Evolutionary conservation across 148 eudicot species (phyloP).

Genomic region (Amaranthus palmeri): DNA sequence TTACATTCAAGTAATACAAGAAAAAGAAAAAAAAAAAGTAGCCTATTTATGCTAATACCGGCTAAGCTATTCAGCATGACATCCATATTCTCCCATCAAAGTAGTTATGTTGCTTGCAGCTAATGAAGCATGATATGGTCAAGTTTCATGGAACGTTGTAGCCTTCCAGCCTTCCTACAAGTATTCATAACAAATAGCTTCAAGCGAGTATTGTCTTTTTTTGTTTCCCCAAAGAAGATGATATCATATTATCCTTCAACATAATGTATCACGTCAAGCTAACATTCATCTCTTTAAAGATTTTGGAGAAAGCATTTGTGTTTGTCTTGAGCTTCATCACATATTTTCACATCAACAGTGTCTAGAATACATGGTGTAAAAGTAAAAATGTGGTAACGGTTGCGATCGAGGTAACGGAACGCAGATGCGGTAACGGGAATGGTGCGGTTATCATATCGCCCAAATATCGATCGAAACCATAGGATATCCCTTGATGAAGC

Average conservation of each 20-base stretch:
- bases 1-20: neutral
- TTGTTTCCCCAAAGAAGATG: neutral
- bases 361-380: no score
- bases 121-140: slow-evolving; percentile 9
- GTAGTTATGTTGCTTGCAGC: slow-evolving; percentile 5
- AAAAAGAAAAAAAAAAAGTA: neutral
- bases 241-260: neutral
- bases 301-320: neutral
- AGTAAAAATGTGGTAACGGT: no score
- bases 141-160: slow-evolving; percentile 5
- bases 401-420: no score
- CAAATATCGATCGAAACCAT: no score
- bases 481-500: no score
- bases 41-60: neutral
- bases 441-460: no score
- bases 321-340: neutral
- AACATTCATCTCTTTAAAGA: neutral
- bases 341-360: neutral
- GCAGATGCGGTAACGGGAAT: no score
- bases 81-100: slow-evolving; percentile 7
- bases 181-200: slow-evolving; percentile 3
- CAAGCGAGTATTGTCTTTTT: neutral
- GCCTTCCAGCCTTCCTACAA: slow-evolving; percentile 7
- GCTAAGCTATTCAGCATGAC: slow-evolving; percentile 4
- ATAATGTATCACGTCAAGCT: neutral